Evolutionary conservation across 352 stramenopile genomes (phyloP).

Genomic region (Pythium oligandrum): DNA sequence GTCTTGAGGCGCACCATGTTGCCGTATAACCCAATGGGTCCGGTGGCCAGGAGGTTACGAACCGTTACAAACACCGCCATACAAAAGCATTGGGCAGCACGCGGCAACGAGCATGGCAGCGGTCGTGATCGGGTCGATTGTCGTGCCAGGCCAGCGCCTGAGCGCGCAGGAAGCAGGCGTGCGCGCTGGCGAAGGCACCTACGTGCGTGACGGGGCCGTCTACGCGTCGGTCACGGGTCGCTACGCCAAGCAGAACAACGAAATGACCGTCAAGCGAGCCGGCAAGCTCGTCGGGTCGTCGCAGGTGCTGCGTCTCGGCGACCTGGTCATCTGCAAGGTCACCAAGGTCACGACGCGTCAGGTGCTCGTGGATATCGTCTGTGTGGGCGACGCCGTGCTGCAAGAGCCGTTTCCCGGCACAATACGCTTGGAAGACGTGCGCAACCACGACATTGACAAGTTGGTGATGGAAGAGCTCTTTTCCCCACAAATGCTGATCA

Average conservation of each 20-base stretch:
- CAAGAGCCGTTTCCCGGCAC: slow-evolving; percentile 77
- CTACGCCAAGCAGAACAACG: slow-evolving; percentile 29
- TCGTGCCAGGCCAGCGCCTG: slow-evolving; percentile 56
- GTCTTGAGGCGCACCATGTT: slow-evolving; percentile 80
- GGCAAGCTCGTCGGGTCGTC: slow-evolving; percentile 55
- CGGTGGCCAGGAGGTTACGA: neutral
- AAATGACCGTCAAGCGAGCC: slow-evolving; percentile 43
- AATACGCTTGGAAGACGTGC: slow-evolving; percentile 76
- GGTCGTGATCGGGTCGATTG: slow-evolving; percentile 20
- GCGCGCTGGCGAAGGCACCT: slow-evolving; percentile 41
- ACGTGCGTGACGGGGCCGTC: slow-evolving; percentile 56
- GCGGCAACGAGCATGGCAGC: slow-evolving; percentile 15
- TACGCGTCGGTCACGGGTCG: slow-evolving; percentile 63
- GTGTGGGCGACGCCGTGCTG: slow-evolving; percentile 61
- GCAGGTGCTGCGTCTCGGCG: slow-evolving; percentile 64
- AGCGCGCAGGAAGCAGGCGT: slow-evolving; percentile 25
- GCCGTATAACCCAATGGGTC: no score
- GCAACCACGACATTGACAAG: slow-evolving; percentile 76
- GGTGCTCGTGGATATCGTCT: slow-evolving; percentile 76
- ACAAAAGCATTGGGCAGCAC: no score
- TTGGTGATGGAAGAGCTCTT: slow-evolving; percentile 78
- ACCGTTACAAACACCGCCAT: slow-evolving; percentile 3
- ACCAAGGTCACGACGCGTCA: slow-evolving; percentile 68
- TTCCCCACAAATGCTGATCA: slow-evolving; percentile 60
- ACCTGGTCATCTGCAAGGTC: slow-evolving; percentile 62